Percentiles rank a stretch among this genome's conserved stretches.
phyloP scores from a whole-genome alignment of 768 basidiomycete species.

The Gloeopeniophorella convolvens region DNA sequence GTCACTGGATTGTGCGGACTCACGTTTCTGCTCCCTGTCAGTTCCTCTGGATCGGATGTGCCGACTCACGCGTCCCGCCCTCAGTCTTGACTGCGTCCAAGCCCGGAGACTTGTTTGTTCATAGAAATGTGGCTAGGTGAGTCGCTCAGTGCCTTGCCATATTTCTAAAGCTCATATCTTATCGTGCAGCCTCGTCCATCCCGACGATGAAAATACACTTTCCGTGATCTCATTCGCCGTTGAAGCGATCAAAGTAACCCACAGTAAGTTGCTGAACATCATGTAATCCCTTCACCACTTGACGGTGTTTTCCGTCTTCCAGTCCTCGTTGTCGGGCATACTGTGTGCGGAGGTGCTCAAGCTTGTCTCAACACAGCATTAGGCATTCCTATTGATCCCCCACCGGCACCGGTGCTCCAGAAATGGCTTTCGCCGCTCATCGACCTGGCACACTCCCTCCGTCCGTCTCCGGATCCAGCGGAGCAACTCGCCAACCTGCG shows the following conservation, averaged over 20 bases:
- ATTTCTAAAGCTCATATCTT: not conserved
- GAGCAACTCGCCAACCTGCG: conserved; percentile 31
- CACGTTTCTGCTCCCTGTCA: too few species aligned
- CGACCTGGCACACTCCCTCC: conserved; percentile 41
- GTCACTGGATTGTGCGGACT: too few species aligned
- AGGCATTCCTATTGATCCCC: conserved; percentile 27
- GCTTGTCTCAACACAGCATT: conserved; percentile 46
- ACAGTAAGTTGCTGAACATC: conserved; percentile 53
- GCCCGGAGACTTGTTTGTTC: conserved; percentile 77
- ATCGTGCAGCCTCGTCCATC: conserved; percentile 57
- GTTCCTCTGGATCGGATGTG: conserved; percentile 75
- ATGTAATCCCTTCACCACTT: conserved; percentile 21
- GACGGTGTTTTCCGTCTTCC: not conserved
- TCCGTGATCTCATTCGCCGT: conserved; percentile 74
- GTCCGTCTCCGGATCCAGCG: conserved; percentile 35
- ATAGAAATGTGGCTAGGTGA: conserved; percentile 84
- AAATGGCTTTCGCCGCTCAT: conserved; percentile 70
- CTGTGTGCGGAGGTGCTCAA: conserved; percentile 69
- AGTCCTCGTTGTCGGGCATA: conserved; percentile 82
- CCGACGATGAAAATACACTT: conserved; percentile 60
- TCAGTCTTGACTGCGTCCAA: conserved; percentile 56
- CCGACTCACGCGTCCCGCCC: conserved; percentile 82
- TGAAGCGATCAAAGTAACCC: conserved; percentile 62
- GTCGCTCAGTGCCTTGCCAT: conserved; percentile 22
- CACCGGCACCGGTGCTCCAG: conserved; percentile 42